Conservation (phyloP, 140 eudicot species). For the Ambrosia hybrid region DNA sequence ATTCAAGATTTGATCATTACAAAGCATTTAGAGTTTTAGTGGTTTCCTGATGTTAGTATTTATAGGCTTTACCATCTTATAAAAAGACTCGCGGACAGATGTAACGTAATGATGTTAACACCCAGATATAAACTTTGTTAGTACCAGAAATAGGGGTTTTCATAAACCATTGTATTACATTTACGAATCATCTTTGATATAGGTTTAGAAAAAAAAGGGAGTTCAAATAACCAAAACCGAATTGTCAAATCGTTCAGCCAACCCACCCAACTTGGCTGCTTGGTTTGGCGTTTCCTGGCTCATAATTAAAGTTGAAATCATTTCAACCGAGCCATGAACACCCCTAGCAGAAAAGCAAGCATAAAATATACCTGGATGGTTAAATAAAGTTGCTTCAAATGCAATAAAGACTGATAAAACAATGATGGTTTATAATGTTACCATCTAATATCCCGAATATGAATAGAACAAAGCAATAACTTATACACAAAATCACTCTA, state of each 20-base stretch:
- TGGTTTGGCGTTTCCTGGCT: neutral
- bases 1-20: neutral
- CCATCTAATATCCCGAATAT: neutral
- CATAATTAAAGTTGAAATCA: neutral
- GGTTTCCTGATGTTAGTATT: constrained; percentile 4
- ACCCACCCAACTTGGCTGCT: neutral
- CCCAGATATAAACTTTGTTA: neutral
- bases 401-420: neutral
- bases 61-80: constrained; percentile 4
- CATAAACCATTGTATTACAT: neutral
- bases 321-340: neutral
- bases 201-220: neutral
- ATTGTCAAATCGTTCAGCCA: neutral
- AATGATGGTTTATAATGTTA: neutral
- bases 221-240: neutral
- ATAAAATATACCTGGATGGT: neutral
- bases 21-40: constrained; percentile 2
- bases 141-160: neutral
- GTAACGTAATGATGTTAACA: neutral
- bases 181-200: neutral
- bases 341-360: neutral
- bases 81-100: neutral
- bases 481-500: constrained; percentile 2
- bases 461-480: neutral
- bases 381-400: neutral